These are phyloP conservation scores for Alternaria alternata DNA, from an alignment of 2,329 filamentous ascomycete genomes.

Conservation along the genomic window DNA sequence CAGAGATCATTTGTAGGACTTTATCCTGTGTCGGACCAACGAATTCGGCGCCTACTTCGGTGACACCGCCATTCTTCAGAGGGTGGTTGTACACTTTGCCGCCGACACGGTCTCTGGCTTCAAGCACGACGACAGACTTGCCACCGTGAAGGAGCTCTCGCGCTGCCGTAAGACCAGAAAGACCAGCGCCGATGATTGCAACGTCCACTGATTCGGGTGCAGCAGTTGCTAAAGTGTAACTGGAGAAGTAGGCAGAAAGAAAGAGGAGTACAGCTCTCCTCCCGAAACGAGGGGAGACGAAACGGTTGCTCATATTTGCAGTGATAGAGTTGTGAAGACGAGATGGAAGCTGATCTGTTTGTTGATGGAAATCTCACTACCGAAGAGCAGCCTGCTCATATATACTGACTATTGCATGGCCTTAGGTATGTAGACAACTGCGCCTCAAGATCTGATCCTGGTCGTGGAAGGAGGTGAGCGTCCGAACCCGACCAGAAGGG, in stretches of 20 bases:
- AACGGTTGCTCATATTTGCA: background rate
- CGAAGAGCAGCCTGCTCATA: background rate
- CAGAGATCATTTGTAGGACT: conserved; percentile 24
- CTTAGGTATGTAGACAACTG: too few species aligned
- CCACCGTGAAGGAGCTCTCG: conserved; percentile 51
- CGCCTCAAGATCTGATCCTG: background rate
- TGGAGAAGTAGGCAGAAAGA: background rate
- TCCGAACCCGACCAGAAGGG: background rate
- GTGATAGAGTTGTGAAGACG: background rate
- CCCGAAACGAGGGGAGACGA: background rate
- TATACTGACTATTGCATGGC: background rate
- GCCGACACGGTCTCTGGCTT: conserved; percentile 60
- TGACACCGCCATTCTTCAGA: conserved; percentile 30
- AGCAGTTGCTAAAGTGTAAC: background rate
- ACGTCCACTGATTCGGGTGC: conserved; percentile 26
- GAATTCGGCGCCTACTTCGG: conserved; percentile 35
- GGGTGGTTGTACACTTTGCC: conserved; percentile 57
- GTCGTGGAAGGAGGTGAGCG: background rate
- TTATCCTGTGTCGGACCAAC: conserved; percentile 35
- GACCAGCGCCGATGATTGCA: conserved; percentile 58
- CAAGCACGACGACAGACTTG: conserved; percentile 56
- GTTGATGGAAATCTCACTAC: background rate
- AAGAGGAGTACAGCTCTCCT: background rate
- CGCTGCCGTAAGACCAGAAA: conserved; percentile 37
- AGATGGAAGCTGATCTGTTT: background rate